Evolutionary conservation across 441 rosid genomes (phyloP), one percentile per base, ranked within the genome.

Genomic region (Populus hybrid): DNA sequence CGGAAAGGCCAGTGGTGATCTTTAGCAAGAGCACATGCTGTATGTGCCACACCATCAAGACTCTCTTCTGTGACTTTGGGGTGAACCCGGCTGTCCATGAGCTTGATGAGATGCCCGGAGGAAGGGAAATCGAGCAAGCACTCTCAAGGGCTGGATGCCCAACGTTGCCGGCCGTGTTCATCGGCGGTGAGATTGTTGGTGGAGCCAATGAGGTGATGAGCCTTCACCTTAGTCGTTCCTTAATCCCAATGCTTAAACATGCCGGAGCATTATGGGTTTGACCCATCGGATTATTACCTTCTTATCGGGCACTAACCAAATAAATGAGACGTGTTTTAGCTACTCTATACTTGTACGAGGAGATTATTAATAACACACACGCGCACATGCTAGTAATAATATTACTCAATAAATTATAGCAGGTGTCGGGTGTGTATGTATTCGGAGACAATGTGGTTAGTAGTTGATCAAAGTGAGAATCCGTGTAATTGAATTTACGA

Each of bases 251-350:
- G 93, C 96, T 94, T 26, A 89, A 75, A 80, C 68, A 84, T 2
- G 96, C 75, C 23, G 97, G 98, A 10, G 97, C 96, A 8, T 79
- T 94, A 34, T 94, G 92, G 95, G 85, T 92, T 73, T 92, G 78
- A 85, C 35, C 35, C 35, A 32, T 36, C 40, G 40, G 40, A 6
- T 32, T 5, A 71, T 70, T 77, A 71, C 28, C 14, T 80, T n/a
- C 14, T 9, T 14, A 12, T 38, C 14, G 12, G 23, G 70, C 21
- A 59, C 64, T 59, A 59, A 59, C 23, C 64, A 20, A 59, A 16
- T 16, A 59, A 16, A 59, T 1, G 23, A 16, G 6, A 59, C 7
- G 23, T 59, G 64, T 59, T 3, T 36, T 36, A 36, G 40, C 10
- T 36, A 8, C 2, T 36, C 8, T 32, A 32, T 32, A 32, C 35